A percentile compares a stretch with the other conserved stretches of the same genome.
phyloP scores from a whole-genome alignment of 257 asterid genomes.

The Solanum sejunctum region DNA sequence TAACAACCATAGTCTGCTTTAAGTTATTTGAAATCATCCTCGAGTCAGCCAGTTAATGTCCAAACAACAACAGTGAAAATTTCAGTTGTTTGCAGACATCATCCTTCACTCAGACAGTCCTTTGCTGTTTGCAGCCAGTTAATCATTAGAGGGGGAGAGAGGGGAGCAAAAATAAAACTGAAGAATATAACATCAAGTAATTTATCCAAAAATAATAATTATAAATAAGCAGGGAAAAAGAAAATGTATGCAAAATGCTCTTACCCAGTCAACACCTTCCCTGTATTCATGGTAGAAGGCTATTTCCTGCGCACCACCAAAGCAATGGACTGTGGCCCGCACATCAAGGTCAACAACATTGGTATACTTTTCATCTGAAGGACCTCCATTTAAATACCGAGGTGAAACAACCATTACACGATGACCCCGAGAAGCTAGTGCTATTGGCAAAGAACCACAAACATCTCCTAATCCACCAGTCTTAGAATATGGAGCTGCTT shows the following conservation, averaged over 20 bases:
- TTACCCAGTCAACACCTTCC: constrained; percentile 98
- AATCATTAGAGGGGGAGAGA: background rate
- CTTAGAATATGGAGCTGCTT: constrained; percentile 95
- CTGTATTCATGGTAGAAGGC: constrained; percentile 78
- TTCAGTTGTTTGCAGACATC: background rate
- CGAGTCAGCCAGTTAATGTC: background rate
- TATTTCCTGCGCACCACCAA: constrained; percentile 68
- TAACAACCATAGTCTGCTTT: background rate
- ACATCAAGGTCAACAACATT: constrained; percentile 45
- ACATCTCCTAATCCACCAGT: constrained; percentile 99
- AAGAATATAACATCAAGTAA: background rate
- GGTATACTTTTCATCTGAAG: constrained; percentile 41
- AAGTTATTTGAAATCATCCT: background rate
- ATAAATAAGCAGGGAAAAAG: background rate
- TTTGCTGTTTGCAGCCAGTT: background rate
- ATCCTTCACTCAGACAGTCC: background rate
- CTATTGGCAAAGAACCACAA: constrained; percentile 91
- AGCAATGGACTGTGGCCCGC: constrained; percentile 45
- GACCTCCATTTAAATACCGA: constrained; percentile 50
- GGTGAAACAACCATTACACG: constrained; percentile 98
- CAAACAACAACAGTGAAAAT: background rate
- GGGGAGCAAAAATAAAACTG: background rate
- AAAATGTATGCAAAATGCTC: background rate
- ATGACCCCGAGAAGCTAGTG: constrained; percentile 77
- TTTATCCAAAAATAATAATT: background rate